Evolutionary conservation across 1,284 basidiomycete species (phyloP), one percentile per base, ranked within the genome.

Genomic region (Tausonia pullulans): DNA sequence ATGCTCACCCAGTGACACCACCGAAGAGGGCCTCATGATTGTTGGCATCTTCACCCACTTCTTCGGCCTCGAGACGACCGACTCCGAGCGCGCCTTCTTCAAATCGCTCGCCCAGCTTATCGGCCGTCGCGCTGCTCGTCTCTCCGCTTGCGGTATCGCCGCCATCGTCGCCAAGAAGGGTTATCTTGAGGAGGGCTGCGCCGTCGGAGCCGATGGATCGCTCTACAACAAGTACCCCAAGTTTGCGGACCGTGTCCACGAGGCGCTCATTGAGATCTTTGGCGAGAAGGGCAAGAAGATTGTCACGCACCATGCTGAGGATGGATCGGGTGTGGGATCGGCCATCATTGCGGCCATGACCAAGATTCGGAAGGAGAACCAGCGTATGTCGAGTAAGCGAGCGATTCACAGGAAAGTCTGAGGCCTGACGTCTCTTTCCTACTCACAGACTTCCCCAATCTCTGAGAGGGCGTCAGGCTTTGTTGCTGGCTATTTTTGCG

Each of bases 21-120:
- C 95, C n/a, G 95, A 98, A 73, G 95, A 98, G 75, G 83, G 97
- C 53, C 82, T 98, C 60, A 97, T 94, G 81, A 84, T 93, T 72
- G 91, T 95, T 70, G 94, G 95, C 61, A 90, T 98, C 70, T 98
- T 98, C 79, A 85, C 87, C 16, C 90, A 96, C 79, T 96, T 96
- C 81, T 94, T 92, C 73, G 88, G 88, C 46, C 79, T 96, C 60
- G 92, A 95, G 78, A 96, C 93, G 16, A 96, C 92, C 3, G 80
- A 93, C 48, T 89, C 90, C 9, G 93, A 97, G 77, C 86, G 93
- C 48, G 88, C 93, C 73, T 96, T 96, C 81, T 95, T 97, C 87
- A 84, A 88, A 60, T 86, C 90, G 5, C 84, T 98, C 41, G 89
- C 92, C 11, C 86, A 87, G 71, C 81, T 97, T 49, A 90, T 96